Evolutionary conservation across 2,329 filamentous ascomycete species (phyloP).

Genomic region (Capronia coronata): DNA sequence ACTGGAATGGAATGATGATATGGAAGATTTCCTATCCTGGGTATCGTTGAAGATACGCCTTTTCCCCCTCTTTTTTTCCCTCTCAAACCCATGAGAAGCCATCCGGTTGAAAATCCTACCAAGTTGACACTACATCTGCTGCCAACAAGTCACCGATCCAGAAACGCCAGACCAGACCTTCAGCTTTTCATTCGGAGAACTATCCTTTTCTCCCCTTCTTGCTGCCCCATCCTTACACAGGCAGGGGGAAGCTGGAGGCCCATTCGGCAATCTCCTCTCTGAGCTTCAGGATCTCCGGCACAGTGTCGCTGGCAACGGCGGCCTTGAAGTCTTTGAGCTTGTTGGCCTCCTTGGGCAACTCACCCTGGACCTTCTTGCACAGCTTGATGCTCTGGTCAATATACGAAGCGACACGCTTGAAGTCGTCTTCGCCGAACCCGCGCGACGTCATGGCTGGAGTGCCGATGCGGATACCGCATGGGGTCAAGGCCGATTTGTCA

Average conservation of each 20-base stretch:
- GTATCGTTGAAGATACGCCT: slow-evolving; percentile 24
- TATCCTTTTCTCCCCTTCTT: not conserved
- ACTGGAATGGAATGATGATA: not conserved
- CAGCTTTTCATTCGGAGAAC: too few relatives aligned
- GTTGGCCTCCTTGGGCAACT: slow-evolving; percentile 92
- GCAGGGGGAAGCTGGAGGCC: slow-evolving; percentile 87
- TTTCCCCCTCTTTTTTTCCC: not conserved
- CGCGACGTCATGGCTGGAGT: slow-evolving; percentile 97
- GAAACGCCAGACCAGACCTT: slow-evolving; percentile 10
- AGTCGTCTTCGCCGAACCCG: slow-evolving; percentile 85
- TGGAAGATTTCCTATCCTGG: slow-evolving; percentile 3
- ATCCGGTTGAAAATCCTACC: not conserved
- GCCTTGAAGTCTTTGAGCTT: slow-evolving; percentile 99
- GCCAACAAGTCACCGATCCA: not conserved
- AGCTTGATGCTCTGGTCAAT: slow-evolving; percentile 76
- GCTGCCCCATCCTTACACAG: slow-evolving; percentile 50
- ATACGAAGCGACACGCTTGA: slow-evolving; percentile 75
- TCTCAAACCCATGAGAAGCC: not conserved
- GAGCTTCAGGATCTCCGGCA: slow-evolving; percentile 74
- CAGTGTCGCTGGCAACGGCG: slow-evolving; percentile 71
- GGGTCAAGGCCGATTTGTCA: slow-evolving; percentile 86
- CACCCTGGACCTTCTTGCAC: slow-evolving; percentile 75
- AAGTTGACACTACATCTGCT: not conserved
- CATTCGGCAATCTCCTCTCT: slow-evolving; percentile 84
- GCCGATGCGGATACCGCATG: slow-evolving; percentile 87